Conservation (phyloP, 495 filamentous ascomycete genomes). For the Pyrenula aspistea region DNA sequence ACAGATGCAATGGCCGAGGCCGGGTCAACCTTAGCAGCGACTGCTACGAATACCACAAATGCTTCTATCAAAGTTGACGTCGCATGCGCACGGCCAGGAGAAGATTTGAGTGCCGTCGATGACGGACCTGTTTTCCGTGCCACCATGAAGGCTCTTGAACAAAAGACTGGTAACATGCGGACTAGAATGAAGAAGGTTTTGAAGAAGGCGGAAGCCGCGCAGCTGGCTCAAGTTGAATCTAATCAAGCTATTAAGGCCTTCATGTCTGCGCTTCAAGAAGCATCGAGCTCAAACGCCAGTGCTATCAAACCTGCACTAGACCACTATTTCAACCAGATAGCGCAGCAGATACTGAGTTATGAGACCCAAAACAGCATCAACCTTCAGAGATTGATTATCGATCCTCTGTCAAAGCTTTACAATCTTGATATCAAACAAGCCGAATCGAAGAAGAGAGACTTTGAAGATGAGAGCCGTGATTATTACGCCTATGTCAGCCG, state of each 20-base stretch:
- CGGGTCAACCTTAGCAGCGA: constrained; percentile 26
- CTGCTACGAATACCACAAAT: constrained; percentile 25
- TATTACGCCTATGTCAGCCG: constrained; percentile 92
- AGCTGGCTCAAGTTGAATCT: constrained; percentile 64
- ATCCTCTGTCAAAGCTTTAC: constrained; percentile 85
- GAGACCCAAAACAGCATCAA: constrained; percentile 75
- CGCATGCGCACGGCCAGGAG: constrained; percentile 69
- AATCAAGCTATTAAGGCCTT: constrained; percentile 77
- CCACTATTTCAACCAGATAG: constrained; percentile 97
- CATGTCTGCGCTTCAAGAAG: constrained; percentile 78
- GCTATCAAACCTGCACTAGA: constrained; percentile 92
- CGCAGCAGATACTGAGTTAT: constrained; percentile 76
- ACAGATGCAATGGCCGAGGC: constrained; percentile 34
- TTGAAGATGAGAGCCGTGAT: constrained; percentile 95
- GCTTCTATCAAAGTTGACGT: constrained; percentile 77
- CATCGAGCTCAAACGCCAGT: constrained; percentile 81
- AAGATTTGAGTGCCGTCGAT: constrained; percentile 76
- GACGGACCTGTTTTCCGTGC: constrained; percentile 94
- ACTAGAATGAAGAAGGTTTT: constrained; percentile 90
- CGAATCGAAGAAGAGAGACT: constrained; percentile 92
- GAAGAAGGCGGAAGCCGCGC: constrained; percentile 77
- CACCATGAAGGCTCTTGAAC: constrained; percentile 92
- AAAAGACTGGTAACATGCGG: constrained; percentile 92
- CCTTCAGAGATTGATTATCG: constrained; percentile 85
- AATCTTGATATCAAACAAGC: constrained; percentile 95